Base-by-base conservation (phyloP, 73 alveolate genomes). In the Paramecium tetraurelia region DNA sequence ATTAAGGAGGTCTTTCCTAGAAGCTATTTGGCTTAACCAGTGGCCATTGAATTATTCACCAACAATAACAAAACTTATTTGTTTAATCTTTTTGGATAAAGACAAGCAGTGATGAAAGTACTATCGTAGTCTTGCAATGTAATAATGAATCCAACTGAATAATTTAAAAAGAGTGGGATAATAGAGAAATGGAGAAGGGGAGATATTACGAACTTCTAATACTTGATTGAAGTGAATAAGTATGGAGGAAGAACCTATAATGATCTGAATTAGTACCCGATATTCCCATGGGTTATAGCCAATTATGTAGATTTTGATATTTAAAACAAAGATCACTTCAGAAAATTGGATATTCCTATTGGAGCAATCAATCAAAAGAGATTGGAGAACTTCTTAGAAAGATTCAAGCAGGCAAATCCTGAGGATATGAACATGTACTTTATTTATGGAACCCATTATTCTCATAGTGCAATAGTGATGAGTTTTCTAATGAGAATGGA, bases 211-310 rank as follows among this genome's bases (percentile, higher is more conserved):
- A 90, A 94, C 77, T 96, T 95, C 50, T 92, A 94, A 46, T 92
- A 95, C 59, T 92, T 95, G 40, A 92, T 95, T 14, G 98, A 97
- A 84, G 95, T 98, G 12, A 97, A 96, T 92, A 84, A 94, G 22
- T 96, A 97, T 35, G 92, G 96, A 27, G 94, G 94, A 2, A 89
- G 94, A 96, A 93, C 85, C 92, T 95, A 85, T 95, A 93, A 92
- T 93, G 98, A 41, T 93, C 92, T 70, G 43, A 89, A 83, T 70
- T 97, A 98, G 85, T 98, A 98, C 87, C 99, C 99, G 20, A 98
- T 98, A n/a, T 98, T 97, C 90, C 99, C 99, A 1, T 98, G 99
- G 99, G 93, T 98, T 40, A 27, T 96, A 46, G 92, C 43, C 24
- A 89, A 89, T 43, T 46, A 70, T 63, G 85, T 40, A 8, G 96